phyloP scores from a whole-genome alignment of 148 eudicot genomes.

The Limonium bicolor region DNA sequence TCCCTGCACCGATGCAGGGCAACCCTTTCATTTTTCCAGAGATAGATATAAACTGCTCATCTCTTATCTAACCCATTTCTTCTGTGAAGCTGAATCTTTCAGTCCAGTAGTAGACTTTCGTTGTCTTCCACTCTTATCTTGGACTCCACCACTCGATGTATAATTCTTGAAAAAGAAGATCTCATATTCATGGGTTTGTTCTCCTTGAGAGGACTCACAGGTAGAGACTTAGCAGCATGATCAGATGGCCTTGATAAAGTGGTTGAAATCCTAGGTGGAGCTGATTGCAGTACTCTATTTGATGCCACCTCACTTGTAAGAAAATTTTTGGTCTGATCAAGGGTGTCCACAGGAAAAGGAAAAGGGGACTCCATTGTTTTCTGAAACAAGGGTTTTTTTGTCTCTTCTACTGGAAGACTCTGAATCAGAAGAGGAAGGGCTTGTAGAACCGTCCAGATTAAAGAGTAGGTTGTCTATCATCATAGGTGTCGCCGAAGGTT shows the following conservation, averaged over 20 bases:
- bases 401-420: slow-evolving; percentile 23
- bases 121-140: slow-evolving; percentile 1
- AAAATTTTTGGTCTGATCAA: slow-evolving; percentile 6
- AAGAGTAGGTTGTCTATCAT: slow-evolving; percentile 66
- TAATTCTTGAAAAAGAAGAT: background rate
- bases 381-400: background rate
- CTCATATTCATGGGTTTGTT: slow-evolving; percentile 43
- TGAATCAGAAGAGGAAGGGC: slow-evolving; percentile 71
- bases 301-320: slow-evolving; percentile 7
- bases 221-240: slow-evolving; percentile 17
- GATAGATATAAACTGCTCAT: too few relatives aligned
- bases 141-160: background rate
- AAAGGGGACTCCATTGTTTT: slow-evolving; percentile 5
- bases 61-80: slow-evolving; percentile 1
- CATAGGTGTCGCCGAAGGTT: slow-evolving; percentile 21
- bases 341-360: background rate
- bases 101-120: background rate
- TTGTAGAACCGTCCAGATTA: slow-evolving; percentile 69
- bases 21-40: too few relatives aligned
- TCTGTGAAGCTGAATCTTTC: background rate
- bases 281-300: slow-evolving; percentile 14
- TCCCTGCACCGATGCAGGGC: too few relatives aligned
- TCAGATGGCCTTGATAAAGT: slow-evolving; percentile 8
- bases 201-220: slow-evolving; percentile 46
- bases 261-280: slow-evolving; percentile 9